Percentiles rank a stretch among this genome's conserved stretches.
These are phyloP conservation scores for Grammothele lineata DNA, from an alignment of 768 basidiomycete species.

Conservation along the genomic window DNA sequence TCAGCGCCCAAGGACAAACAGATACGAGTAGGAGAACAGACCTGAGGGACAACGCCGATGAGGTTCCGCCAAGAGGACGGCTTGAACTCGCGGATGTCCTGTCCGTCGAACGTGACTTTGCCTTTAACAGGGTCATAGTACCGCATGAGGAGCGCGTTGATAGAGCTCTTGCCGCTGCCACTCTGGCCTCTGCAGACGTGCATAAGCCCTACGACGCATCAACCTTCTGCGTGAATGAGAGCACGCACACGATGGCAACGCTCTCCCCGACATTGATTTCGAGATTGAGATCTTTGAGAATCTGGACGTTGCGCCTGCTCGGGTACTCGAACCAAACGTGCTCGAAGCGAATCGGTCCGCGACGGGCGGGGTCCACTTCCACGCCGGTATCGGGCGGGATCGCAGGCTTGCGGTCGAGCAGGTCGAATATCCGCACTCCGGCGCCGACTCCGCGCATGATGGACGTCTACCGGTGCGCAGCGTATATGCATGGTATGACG, in stretches of 20 bases:
- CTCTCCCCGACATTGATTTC: conserved; percentile 82
- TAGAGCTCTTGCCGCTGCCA: conserved; percentile 91
- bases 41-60: conserved; percentile 93
- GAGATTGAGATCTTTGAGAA: conserved; percentile 80
- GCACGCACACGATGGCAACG: conserved; percentile 85
- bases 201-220: background rate
- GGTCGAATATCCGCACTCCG: conserved; percentile 88
- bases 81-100: conserved; percentile 86
- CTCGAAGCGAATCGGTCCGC: conserved; percentile 77
- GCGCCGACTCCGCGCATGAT: conserved; percentile 98
- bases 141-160: conserved; percentile 80
- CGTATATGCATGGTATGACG: conserved; percentile 1
- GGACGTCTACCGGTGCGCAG: conserved; percentile 51
- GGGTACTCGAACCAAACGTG: conserved; percentile 88
- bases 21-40: conserved; percentile 8
- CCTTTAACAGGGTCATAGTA: conserved; percentile 90
- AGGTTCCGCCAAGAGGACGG: conserved; percentile 82
- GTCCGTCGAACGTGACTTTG: conserved; percentile 78
- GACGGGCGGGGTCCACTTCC: conserved; percentile 47
- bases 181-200: conserved; percentile 66
- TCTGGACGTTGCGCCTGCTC: conserved; percentile 71
- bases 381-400: conserved; percentile 66
- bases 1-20: background rate
- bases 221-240: conserved; percentile 4
- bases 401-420: conserved; percentile 75